These are phyloP conservation scores for Agaricus bisporus DNA, from an alignment of 768 basidiomycete species.

Conservation along the genomic window DNA sequence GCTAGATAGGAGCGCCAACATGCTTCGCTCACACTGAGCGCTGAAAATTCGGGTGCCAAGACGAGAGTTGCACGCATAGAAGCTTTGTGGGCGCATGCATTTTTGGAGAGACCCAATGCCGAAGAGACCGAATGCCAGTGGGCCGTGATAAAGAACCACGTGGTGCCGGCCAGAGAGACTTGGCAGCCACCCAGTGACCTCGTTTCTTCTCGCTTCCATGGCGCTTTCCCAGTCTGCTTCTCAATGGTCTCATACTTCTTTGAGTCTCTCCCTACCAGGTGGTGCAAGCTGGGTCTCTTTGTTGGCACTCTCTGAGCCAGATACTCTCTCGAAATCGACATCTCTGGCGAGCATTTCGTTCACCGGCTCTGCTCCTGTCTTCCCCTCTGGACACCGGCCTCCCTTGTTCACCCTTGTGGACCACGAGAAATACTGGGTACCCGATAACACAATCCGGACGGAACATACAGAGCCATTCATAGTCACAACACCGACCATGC, in stretches of 20 bases:
- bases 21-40: neutral
- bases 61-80: neutral
- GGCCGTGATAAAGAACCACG: too few relatives aligned
- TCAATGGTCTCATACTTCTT: constrained; percentile 3
- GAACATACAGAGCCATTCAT: neutral
- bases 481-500: constrained; percentile 2
- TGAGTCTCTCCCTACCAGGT: neutral
- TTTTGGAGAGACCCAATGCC: too few relatives aligned
- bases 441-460: neutral
- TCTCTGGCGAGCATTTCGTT: constrained; percentile 1
- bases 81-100: too few relatives aligned
- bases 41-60: neutral
- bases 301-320: neutral
- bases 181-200: too few relatives aligned
- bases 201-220: neutral
- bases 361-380: neutral
- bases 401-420: constrained; percentile 4
- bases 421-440: neutral
- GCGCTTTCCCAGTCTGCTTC: neutral
- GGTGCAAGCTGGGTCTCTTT: neutral
- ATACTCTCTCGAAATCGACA: neutral
- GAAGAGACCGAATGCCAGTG: too few relatives aligned
- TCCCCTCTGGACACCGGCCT: constrained; percentile 2
- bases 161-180: too few relatives aligned
- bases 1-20: neutral